phyloP scores from a whole-genome alignment of 169 alveolate species.

The Babesia caballi region DNA sequence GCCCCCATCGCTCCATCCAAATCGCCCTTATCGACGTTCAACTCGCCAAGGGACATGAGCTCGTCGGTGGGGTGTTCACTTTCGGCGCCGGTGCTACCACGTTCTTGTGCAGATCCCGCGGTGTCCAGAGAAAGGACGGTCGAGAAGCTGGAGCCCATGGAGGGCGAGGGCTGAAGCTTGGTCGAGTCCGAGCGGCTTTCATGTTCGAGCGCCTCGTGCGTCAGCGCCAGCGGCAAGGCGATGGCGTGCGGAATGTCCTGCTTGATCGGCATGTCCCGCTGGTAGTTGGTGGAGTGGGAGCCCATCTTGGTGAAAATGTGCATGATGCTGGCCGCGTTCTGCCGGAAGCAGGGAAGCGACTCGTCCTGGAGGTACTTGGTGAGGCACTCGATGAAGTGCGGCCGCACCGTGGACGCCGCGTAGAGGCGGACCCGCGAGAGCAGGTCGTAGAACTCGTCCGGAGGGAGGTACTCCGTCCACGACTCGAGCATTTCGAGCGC shows the following conservation, averaged over 20 bases:
- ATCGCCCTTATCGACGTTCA: not conserved
- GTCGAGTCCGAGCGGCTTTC: not conserved
- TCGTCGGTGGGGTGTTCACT: not conserved
- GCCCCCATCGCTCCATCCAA: not conserved
- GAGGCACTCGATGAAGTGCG: constrained; percentile 33
- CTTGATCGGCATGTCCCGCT: not conserved
- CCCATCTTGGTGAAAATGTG: constrained; percentile 21
- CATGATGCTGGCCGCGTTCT: constrained; percentile 9
- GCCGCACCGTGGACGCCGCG: not conserved
- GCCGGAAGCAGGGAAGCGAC: constrained; percentile 9
- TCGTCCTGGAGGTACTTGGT: constrained; percentile 21
- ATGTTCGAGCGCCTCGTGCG: not conserved
- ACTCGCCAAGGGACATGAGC: not conserved
- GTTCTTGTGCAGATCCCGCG: not conserved
- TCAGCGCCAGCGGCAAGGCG: not conserved
- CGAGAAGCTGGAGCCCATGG: not conserved
- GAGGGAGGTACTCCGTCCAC: constrained; percentile 19
- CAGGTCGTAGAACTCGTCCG: constrained; percentile 8
- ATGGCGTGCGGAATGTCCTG: constrained; percentile 11
- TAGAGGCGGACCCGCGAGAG: constrained; percentile 1
- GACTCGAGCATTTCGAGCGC: constrained; percentile 25
- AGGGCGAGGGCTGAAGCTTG: not conserved
- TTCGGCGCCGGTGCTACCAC: not conserved
- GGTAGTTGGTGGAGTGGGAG: not conserved
- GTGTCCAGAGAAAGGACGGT: not conserved